Conservation (phyloP, 495 filamentous ascomycete genomes). For the Aspergillus conjunctus region DNA sequence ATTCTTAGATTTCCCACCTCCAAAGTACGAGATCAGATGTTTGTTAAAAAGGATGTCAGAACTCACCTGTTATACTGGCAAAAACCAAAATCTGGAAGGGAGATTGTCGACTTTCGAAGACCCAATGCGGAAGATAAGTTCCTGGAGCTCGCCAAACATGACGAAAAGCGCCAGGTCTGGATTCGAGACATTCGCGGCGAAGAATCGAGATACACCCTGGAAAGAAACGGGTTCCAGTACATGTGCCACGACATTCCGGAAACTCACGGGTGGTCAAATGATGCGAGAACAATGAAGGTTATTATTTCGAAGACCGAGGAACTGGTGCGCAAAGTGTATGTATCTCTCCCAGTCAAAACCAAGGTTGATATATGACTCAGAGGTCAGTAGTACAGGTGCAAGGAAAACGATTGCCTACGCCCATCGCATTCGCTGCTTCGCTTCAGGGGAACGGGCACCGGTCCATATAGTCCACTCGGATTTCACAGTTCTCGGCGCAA, state of each 20-base stretch:
- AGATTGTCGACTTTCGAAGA: not conserved
- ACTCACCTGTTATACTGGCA: no score
- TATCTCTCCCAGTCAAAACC: not conserved
- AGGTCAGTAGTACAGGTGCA: not conserved
- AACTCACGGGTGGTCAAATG: not conserved
- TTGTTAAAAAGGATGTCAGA: no score
- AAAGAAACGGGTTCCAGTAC: constrained; percentile 8
- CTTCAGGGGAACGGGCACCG: not conserved
- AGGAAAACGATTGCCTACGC: not conserved
- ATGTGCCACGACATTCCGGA: not conserved
- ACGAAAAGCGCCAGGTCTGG: not conserved
- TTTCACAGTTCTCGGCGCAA: not conserved
- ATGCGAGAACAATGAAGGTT: not conserved
- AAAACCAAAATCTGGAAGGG: no score
- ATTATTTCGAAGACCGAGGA: not conserved
- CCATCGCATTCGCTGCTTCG: not conserved
- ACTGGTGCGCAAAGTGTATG: not conserved
- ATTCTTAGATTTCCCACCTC: no score
- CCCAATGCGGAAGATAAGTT: not conserved
- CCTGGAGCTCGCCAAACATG: not conserved
- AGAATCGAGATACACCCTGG: not conserved
- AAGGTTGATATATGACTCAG: not conserved
- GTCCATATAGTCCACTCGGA: not conserved
- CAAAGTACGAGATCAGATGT: no score
- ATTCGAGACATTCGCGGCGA: constrained; percentile 1